These are phyloP conservation scores for Quercus lobata DNA, from an alignment of 331 rosid genomes.

Conservation along the genomic window DNA sequence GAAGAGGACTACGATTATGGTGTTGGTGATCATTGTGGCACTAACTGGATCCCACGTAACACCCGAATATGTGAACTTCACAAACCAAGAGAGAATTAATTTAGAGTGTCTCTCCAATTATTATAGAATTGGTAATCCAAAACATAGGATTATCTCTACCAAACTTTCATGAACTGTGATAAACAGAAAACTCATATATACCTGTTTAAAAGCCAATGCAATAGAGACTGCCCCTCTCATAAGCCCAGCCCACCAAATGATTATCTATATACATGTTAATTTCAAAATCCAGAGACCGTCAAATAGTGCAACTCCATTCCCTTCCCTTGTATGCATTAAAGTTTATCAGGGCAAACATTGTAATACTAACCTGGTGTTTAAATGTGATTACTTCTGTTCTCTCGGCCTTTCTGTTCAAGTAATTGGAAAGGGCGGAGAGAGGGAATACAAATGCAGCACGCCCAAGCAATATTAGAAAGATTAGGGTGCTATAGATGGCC, in stretches of 20 bases:
- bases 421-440: conserved; percentile 66
- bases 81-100: conserved; percentile 11
- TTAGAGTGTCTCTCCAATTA: not conserved
- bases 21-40: conserved; percentile 80
- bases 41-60: conserved; percentile 64
- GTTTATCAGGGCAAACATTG: not conserved
- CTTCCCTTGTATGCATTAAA: not conserved
- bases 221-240: conserved; percentile 94
- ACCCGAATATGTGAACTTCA: conserved; percentile 80
- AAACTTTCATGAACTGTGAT: not conserved
- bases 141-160: not conserved
- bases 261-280: conserved; percentile 37
- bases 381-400: conserved; percentile 45
- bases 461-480: conserved; percentile 62
- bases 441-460: conserved; percentile 90
- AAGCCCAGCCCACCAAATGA: conserved; percentile 97
- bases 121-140: not conserved
- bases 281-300: conserved; percentile 3
- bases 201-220: conserved; percentile 95
- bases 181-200: not conserved
- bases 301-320: not conserved
- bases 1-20: conserved; percentile 79
- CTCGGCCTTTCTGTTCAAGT: conserved; percentile 38
- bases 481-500: conserved; percentile 49
- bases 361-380: conserved; percentile 54